Evolutionary conservation across 305 asterid genomes (phyloP), one percentile per base, ranked within the genome.

Genomic region (Solanum hybrid): DNA sequence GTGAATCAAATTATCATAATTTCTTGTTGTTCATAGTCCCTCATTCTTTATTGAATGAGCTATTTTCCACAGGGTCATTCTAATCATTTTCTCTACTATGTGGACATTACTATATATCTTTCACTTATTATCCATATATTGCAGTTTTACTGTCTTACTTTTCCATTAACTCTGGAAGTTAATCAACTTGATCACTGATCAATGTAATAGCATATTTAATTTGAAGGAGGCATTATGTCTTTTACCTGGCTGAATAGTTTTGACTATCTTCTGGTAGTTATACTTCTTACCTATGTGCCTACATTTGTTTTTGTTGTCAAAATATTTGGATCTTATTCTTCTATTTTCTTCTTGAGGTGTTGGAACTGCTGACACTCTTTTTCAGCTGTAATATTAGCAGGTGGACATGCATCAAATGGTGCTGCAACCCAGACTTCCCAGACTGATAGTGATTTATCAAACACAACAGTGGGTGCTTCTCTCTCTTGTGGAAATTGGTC

Each of bases 391-490:
- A 51, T 89, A 33, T 94, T 97, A 90, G 90, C 98, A 28, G 99
- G 99, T 92, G 99, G 98, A 93, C 93, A 92, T 93, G 93, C 96
- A 40, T 46, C 95, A 90, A 97, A 95, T 91, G 98, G 96, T 91
- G 90, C 85, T 91, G 89, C 90, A 86, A 92, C 94, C 86, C 97
- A 94, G 89, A 95, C 94, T 74, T 94, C 89, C 34, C 93, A 97
- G 93, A 81, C 95, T 81, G 98, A 94, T 91, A 87, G 78, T 24
- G 97, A 96, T 90, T 90, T 95, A 82, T 93, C 98, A 86, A 97
- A 97, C 92, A 96, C 99, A 86, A 97, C 99, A 75, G 99, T 97
- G 92, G 96, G 99, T 94, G 81, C 57, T 86, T 89, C 79, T 35
- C 85, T 10, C 39, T 51, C 28, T 78, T 51, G 80, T 85, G 77